A percentile compares a stretch with the other conserved stretches of the same genome.
Conservation (phyloP, 2,329 filamentous ascomycete species). For the Pyrenochaeta sp. region DNA sequence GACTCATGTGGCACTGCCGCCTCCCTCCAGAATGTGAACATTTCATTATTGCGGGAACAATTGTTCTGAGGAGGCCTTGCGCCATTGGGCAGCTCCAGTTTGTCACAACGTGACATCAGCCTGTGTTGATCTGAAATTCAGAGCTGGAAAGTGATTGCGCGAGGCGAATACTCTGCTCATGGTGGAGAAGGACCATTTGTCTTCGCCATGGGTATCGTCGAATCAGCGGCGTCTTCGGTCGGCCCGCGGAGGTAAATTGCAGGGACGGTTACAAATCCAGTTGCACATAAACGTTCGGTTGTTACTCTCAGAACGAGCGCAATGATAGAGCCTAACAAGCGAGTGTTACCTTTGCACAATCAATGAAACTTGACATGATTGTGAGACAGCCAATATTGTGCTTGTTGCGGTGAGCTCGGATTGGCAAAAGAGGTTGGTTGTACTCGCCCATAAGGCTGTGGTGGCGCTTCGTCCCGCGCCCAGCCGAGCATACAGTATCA, state of each 20-base stretch:
- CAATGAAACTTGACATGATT: neutral
- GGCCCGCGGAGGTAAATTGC: neutral
- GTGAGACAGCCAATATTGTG: neutral
- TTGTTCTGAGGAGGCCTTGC: neutral
- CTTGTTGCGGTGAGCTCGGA: neutral
- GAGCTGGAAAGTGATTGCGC: neutral
- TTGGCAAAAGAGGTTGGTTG: neutral
- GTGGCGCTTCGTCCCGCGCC: slow-evolving; percentile 4
- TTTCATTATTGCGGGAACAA: neutral
- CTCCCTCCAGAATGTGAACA: slow-evolving; percentile 7
- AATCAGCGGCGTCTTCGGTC: neutral
- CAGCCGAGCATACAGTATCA: neutral
- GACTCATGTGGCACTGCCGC: slow-evolving; percentile 11
- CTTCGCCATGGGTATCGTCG: neutral
- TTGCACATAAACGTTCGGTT: neutral
- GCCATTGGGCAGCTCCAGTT: slow-evolving; percentile 4
- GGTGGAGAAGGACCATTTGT: neutral
- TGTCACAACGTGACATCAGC: slow-evolving; percentile 7
- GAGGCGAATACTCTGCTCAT: neutral
- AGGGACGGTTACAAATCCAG: neutral
- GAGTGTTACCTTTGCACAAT: neutral
- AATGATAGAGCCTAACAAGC: neutral
- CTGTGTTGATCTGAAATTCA: neutral
- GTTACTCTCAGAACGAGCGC: neutral
- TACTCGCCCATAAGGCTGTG: slow-evolving; percentile 4